phyloP scores from a whole-genome alignment of 192 early-diverging fungal genomes.

The Oehlia diaphana region DNA sequence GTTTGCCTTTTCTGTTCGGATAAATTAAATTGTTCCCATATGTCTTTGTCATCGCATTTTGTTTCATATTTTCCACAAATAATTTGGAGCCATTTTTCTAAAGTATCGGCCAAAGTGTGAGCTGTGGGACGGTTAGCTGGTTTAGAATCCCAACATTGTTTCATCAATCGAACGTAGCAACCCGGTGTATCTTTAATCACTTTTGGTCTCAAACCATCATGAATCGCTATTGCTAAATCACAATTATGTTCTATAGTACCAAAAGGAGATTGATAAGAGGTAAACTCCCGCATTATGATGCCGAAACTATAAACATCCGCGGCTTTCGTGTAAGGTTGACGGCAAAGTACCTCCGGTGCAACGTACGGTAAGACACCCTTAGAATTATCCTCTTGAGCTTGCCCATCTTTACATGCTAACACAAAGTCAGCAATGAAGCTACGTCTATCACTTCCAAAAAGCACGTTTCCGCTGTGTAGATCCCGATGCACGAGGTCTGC shows the following conservation, averaged over 20 bases:
- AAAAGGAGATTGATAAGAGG: slow-evolving; percentile 9
- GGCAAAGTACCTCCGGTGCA: neutral
- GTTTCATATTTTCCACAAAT: neutral
- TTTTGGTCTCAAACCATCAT: neutral
- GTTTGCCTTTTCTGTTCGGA: neutral
- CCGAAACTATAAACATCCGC: slow-evolving; percentile 14
- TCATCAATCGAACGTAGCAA: slow-evolving; percentile 8
- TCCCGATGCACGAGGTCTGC: neutral
- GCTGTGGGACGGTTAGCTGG: neutral
- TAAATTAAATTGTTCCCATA: neutral
- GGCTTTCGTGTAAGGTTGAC: neutral
- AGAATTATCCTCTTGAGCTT: neutral
- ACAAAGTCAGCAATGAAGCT: neutral
- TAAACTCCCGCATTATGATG: slow-evolving; percentile 8
- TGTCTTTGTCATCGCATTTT: neutral
- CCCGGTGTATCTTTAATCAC: neutral
- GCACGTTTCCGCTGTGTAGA: slow-evolving; percentile 6
- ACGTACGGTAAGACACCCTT: slow-evolving; percentile 1
- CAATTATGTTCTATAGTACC: neutral
- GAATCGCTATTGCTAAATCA: neutral
- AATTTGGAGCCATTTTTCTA: neutral
- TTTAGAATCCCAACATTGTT: slow-evolving; percentile 6
- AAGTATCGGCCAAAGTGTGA: neutral
- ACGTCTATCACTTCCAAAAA: neutral
- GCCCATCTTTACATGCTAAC: neutral